A percentile compares a stretch with the other conserved stretches of the same genome.
Evolutionary conservation across 2,329 filamentous ascomycete genomes (phyloP).

Genomic region (Fusarium sp.): DNA sequence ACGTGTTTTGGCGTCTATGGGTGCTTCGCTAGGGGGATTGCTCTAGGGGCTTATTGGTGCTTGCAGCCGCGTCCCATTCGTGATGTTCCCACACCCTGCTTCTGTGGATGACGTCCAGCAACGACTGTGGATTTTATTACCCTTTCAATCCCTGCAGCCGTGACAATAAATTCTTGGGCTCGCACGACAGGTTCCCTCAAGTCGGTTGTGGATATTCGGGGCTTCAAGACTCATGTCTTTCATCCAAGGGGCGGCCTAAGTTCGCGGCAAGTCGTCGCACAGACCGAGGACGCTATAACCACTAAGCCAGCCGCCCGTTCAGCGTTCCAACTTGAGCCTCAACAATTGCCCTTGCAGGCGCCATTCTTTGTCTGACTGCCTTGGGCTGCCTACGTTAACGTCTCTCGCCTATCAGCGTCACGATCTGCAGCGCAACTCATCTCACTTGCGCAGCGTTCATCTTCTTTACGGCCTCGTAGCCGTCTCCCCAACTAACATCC

Average conservation of each 20-base stretch:
- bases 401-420: neutral
- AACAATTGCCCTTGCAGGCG: slow-evolving; percentile 2
- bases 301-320: slow-evolving; percentile 8
- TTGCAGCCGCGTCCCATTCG: slow-evolving; percentile 28
- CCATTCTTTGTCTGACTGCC: neutral
- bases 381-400: neutral
- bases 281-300: slow-evolving; percentile 15
- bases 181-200: neutral
- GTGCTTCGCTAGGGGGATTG: slow-evolving; percentile 10
- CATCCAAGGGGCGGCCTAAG: neutral
- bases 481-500: slow-evolving; percentile 34
- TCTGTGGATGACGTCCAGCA: slow-evolving; percentile 29
- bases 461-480: slow-evolving; percentile 49
- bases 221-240: slow-evolving; percentile 6
- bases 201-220: neutral
- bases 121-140: neutral
- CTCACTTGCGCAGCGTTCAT: neutral
- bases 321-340: slow-evolving; percentile 25
- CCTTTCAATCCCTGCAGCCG: slow-evolving; percentile 10
- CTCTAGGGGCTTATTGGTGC: slow-evolving; percentile 19
- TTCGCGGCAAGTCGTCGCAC: slow-evolving; percentile 11
- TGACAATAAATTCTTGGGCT: slow-evolving; percentile 2
- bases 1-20: slow-evolving; percentile 43
- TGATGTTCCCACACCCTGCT: slow-evolving; percentile 14
- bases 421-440: neutral